phyloP scores from a whole-genome alignment of 225 moss, liverwort and hornwort genomes.

The Antitrichia curtipendula region DNA sequence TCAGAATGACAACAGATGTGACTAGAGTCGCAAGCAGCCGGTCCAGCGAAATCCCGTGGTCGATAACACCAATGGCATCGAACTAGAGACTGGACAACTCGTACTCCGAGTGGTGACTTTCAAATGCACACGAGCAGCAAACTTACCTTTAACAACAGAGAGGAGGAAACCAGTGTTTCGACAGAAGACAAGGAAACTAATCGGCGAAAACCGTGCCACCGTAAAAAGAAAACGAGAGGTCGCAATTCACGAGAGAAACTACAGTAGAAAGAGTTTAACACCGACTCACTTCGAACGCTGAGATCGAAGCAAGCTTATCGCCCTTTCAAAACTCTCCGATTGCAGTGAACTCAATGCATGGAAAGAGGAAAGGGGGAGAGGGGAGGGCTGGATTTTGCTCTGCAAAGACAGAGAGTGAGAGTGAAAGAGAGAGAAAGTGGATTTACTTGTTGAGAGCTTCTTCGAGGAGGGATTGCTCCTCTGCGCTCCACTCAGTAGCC shows the following conservation, averaged over 20 bases:
- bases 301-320: background rate
- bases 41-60: background rate
- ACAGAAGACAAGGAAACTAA: background rate
- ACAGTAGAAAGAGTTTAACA: background rate
- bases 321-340: background rate
- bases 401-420: background rate
- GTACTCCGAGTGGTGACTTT: background rate
- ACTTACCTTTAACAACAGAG: background rate
- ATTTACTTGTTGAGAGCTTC: constrained; percentile 22
- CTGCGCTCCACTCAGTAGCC: constrained; percentile 19
- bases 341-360: background rate
- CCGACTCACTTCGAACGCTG: background rate
- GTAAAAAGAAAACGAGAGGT: background rate
- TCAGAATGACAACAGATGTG: background rate
- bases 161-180: background rate
- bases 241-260: background rate
- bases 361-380: background rate
- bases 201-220: background rate
- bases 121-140: background rate
- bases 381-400: background rate
- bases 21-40: background rate
- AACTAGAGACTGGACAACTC: background rate
- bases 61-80: background rate
- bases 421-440: background rate
- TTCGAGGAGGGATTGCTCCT: constrained; percentile 20